phyloP scores from a whole-genome alignment of 2,329 filamentous ascomycete species.

The Aureobasidium mangrovei region DNA sequence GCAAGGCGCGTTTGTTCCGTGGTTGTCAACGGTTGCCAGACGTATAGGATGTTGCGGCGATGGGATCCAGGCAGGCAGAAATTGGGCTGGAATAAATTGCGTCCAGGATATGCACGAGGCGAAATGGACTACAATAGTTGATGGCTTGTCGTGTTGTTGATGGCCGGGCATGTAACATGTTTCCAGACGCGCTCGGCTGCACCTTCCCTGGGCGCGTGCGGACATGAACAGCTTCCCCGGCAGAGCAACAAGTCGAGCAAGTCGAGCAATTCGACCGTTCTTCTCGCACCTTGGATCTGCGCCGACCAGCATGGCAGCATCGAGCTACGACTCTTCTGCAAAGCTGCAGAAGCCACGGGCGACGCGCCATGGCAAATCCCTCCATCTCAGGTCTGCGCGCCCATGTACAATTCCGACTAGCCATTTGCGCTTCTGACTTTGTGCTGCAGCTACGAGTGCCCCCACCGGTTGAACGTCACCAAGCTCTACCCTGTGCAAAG shows the following conservation, averaged over 20 bases:
- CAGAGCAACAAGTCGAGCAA: background rate
- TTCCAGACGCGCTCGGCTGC: constrained; percentile 6
- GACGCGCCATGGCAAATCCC: constrained; percentile 19
- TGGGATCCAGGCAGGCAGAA: too few relatives aligned
- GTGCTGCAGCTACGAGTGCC: constrained; percentile 48
- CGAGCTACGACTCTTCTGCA: background rate
- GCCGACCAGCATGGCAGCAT: background rate
- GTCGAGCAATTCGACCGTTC: background rate
- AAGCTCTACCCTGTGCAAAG: constrained; percentile 50
- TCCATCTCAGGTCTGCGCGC: constrained; percentile 25
- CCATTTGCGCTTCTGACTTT: background rate
- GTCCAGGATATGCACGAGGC: too few relatives aligned
- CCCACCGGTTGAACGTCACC: constrained; percentile 48
- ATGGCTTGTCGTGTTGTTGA: background rate
- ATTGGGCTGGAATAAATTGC: too few relatives aligned
- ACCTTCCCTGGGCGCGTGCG: constrained; percentile 3
- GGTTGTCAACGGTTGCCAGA: too few relatives aligned
- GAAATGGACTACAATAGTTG: too few relatives aligned
- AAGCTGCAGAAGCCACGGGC: constrained; percentile 15
- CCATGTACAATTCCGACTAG: background rate
- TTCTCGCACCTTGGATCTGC: constrained; percentile 1
- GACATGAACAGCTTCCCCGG: background rate
- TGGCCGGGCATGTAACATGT: background rate
- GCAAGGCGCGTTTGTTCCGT: background rate
- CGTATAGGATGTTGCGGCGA: too few relatives aligned